Percentiles rank a stretch among this genome's conserved stretches.
These are phyloP conservation scores for Plasmopara muralis DNA, from an alignment of 352 stramenopile genomes.

Conservation along the genomic window DNA sequence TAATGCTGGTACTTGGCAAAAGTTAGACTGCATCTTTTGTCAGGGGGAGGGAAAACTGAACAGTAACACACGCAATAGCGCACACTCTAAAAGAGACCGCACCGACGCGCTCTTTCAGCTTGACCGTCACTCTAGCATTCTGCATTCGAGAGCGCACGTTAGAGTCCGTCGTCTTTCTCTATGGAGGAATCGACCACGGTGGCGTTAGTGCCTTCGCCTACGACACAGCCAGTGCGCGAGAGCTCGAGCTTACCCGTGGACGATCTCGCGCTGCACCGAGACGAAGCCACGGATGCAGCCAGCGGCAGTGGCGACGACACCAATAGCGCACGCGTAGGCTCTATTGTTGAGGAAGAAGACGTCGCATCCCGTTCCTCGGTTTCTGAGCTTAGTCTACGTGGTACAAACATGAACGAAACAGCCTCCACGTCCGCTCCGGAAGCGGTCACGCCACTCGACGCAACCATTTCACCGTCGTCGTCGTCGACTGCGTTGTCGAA, in stretches of 20 bases:
- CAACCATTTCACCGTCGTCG: constrained; percentile 30
- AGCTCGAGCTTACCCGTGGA: constrained; percentile 20
- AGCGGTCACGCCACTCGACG: constrained; percentile 30
- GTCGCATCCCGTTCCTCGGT: constrained; percentile 19
- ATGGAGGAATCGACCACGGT: constrained; percentile 20
- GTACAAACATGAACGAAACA: constrained; percentile 15
- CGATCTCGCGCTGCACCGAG: constrained; percentile 17
- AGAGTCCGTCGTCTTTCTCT: constrained; percentile 1
- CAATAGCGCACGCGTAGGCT: constrained; percentile 19
- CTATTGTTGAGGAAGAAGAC: constrained; percentile 21
- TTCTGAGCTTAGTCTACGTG: constrained; percentile 22
- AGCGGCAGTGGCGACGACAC: constrained; percentile 10
- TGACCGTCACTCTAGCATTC: constrained; percentile 28
- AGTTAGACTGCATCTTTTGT: not conserved
- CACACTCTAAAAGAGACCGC: constrained; percentile 14
- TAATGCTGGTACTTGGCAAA: not conserved
- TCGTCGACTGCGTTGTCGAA: constrained; percentile 40
- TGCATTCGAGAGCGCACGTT: constrained; percentile 8
- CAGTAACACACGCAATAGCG: constrained; percentile 9
- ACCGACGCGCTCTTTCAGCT: not conserved
- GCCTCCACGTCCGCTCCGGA: constrained; percentile 30
- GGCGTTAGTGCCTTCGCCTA: constrained; percentile 6
- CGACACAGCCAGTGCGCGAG: constrained; percentile 16
- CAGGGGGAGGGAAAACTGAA: constrained; percentile 12
- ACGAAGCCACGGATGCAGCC: constrained; percentile 7